Evolutionary conservation across 208 protist genomes (phyloP).

Genomic region (Borovskyia barvae): DNA sequence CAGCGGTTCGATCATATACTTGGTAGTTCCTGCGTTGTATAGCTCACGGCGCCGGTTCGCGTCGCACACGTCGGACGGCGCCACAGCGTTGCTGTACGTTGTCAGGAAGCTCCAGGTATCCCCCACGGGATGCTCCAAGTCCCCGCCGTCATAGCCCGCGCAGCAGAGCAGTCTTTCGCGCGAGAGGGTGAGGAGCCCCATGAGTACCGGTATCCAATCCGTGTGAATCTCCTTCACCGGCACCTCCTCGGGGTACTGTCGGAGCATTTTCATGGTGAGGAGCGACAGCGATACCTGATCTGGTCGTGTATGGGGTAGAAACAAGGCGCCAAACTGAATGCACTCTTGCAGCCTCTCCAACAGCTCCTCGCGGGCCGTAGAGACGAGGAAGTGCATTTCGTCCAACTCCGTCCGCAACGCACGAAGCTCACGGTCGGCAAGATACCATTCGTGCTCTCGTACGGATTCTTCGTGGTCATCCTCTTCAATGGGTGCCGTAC

Average conservation of each 20-base stretch:
- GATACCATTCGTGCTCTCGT: slow-evolving; percentile 30
- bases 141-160: slow-evolving; percentile 5
- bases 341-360: slow-evolving; percentile 44
- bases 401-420: slow-evolving; percentile 51
- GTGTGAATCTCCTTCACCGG: slow-evolving; percentile 61
- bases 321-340: slow-evolving; percentile 33
- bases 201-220: slow-evolving; percentile 55
- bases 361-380: slow-evolving; percentile 38
- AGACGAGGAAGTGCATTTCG: slow-evolving; percentile 47
- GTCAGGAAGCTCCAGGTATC: slow-evolving; percentile 1
- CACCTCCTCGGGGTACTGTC: slow-evolving; percentile 56
- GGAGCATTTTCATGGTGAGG: slow-evolving; percentile 63
- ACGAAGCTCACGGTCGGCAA: slow-evolving; percentile 47
- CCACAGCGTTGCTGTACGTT: slow-evolving; percentile 21
- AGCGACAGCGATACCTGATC: slow-evolving; percentile 42
- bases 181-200: slow-evolving; percentile 41
- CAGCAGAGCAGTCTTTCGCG: slow-evolving; percentile 35
- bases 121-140: not conserved
- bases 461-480: not conserved
- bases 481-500: not conserved
- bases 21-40: slow-evolving; percentile 9
- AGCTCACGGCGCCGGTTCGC: slow-evolving; percentile 25
- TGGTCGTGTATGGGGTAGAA: slow-evolving; percentile 58
- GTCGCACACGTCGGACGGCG: slow-evolving; percentile 26
- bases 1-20: slow-evolving; percentile 36